Evolutionary conservation across 306 rosid genomes (phyloP), one percentile per base, ranked within the genome.

Genomic region (Prunus campanulata): DNA sequence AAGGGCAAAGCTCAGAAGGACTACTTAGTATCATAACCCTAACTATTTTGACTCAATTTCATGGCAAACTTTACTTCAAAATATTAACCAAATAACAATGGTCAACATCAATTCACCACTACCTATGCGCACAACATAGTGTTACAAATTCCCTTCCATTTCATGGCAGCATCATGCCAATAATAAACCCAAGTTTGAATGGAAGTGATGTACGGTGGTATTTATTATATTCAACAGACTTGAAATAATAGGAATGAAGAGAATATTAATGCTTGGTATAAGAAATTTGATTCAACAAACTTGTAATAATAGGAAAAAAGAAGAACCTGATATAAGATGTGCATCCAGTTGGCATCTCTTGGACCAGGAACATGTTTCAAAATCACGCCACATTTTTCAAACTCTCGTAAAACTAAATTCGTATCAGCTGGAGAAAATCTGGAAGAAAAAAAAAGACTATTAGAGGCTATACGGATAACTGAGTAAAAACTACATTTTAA

Each of bases 341-440:
- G 97, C 90, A 95, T 83, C 99, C 99, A 95, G 69, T 95, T 95
- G 71, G 97, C 95, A 64, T 89, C 90, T 84, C 96, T 89, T 67
- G 97, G 97, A 68, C 99, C 97, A 56, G 99, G 86, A 88, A 95
- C 87, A 74, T 95, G 99, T 79, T 88, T 95, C 89, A 92, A 82
- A 82, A 95, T 88, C 86, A 83, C 88, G 68, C 99, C 99, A 76
- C 99, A 95, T 84, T 91, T 95, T 83, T 95, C 97, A 77, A 95
- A 92, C 83, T 95, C 99, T 84, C 99, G 85, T 84, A 95, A 86
- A 35, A 95, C 93, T 80, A 87, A 76, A 72, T 92, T 95, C 35
- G 97, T 92, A 66, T 95, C 96, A 68, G 90, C 88, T 22, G 97
- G 93, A 73, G 97, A 89, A 84, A 95, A 92, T 66, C 99, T 95